These are phyloP conservation scores for Medicago lupulina DNA, from an alignment of 306 rosid species.

Conservation along the genomic window DNA sequence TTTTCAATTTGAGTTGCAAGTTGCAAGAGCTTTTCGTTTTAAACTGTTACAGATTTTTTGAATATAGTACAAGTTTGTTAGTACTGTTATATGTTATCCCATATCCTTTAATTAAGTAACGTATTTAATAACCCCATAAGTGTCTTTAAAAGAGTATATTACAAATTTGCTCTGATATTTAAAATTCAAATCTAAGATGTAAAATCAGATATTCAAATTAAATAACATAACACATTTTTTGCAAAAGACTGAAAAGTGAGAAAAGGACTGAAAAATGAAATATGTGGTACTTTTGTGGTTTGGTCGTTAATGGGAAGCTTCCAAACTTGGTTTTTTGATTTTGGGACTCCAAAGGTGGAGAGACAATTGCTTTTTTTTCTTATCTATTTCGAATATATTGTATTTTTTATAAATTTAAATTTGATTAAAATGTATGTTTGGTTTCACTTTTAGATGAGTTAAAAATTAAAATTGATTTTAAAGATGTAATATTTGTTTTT, in stretches of 20 bases:
- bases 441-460: too few relatives aligned
- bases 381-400: too few relatives aligned
- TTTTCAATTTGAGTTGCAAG: not conserved
- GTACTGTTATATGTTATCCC: too few relatives aligned
- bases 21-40: not conserved
- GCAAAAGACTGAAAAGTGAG: not conserved
- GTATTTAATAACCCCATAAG: not conserved
- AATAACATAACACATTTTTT: conserved; percentile 9
- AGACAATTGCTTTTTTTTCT: too few relatives aligned
- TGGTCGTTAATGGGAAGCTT: not conserved
- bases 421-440: too few relatives aligned
- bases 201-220: conserved; percentile 32
- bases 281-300: not conserved
- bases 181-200: conserved; percentile 32
- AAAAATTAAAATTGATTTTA: too few relatives aligned
- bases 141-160: not conserved
- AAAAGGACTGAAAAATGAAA: conserved; percentile 35
- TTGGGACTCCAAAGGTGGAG: too few relatives aligned
- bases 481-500: too few relatives aligned
- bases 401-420: too few relatives aligned
- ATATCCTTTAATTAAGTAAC: too few relatives aligned
- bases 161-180: not conserved
- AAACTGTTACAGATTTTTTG: not conserved
- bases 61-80: not conserved
- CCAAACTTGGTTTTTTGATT: too few relatives aligned